Evolutionary conservation across 768 basidiomycete species (phyloP), one percentile per base, ranked within the genome.

Genomic region (Lactifluus rugatus): DNA sequence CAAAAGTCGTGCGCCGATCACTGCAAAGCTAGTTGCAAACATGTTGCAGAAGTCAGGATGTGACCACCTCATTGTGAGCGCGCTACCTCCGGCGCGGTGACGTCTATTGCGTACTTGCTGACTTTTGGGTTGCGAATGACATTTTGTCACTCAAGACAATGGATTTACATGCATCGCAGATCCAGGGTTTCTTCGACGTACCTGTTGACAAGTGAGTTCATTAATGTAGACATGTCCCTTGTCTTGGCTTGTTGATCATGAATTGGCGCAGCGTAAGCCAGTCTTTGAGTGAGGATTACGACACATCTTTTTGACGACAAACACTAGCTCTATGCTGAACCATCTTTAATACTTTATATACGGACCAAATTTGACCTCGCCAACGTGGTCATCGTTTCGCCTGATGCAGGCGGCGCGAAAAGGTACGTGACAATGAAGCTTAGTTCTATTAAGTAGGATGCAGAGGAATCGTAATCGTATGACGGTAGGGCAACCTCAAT

Each of bases 101-200:
- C 28, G 10, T 42, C n/a, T 42, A n/a, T 28, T 19, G 39, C 41
- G 41, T 28, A 21, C 14, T 42, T 5, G 41, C 28, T 53, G 26
- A 28, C 16, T 52, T 45, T 32, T 17, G 52, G 28, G 25, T 19
- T 31, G 19, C 37, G 48, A 36, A 57, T 58, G 54, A 57, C 60
- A 10, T 14, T 56, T 42, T 25, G 37, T 47, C 49, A 93, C 90
- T 96, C 94, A 17, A 94, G 92, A 98, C 95, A 9, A 96, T 98
- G 93, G 96, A 99, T 74, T 77, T 98, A 58, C 95, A 99, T 70
- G 96, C 96, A 32, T 95, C 93, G 2, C 96, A 99, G 70, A 98
- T 99, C 62, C 96, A 99, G 74, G 96, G 96, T 6, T 99, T 99
- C 76, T 99, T 99, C 72, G 95, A 98, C 72, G 94, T 98, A 45